A percentile compares a stretch with the other conserved stretches of the same genome.
phyloP scores from a whole-genome alignment of 345 rosid genomes.

The Hirschfeldia incana region DNA sequence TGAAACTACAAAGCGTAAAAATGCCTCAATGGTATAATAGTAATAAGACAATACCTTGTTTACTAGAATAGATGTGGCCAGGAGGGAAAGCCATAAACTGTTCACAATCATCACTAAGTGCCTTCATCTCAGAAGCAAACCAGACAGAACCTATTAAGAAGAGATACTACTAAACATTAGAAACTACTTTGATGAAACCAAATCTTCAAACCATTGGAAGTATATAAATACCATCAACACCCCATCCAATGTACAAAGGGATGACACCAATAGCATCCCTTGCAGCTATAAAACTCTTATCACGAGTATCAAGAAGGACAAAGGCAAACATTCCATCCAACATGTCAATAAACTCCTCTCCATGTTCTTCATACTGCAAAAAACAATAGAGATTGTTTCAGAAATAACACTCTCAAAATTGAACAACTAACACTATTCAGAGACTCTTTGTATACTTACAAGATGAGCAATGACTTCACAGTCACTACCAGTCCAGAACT shows the following conservation, averaged over 20 bases:
- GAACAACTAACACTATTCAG: neutral
- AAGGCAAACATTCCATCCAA: conserved; percentile 88
- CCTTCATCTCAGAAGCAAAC: conserved; percentile 96
- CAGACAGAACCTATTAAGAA: conserved; percentile 64
- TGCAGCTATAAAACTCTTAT: conserved; percentile 76
- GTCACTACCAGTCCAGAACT: conserved; percentile 78
- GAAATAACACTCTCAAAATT: neutral
- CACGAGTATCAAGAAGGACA: conserved; percentile 72
- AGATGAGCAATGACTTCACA: conserved; percentile 89
- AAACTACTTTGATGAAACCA: neutral
- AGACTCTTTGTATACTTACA: conserved; percentile 45
- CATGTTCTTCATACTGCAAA: conserved; percentile 74
- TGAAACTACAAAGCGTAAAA: neutral
- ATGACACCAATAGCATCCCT: conserved; percentile 76
- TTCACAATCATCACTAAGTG: conserved; percentile 83
- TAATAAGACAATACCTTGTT: conserved; percentile 54
- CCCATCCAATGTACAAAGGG: conserved; percentile 85
- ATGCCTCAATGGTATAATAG: neutral
- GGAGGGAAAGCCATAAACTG: conserved; percentile 69
- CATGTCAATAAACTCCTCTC: conserved; percentile 72
- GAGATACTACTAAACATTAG: neutral
- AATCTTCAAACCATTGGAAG: neutral
- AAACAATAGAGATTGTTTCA: conserved; percentile 8
- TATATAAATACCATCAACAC: conserved; percentile 61
- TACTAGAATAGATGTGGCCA: conserved; percentile 81